A percentile compares a stretch with the other conserved stretches of the same genome.
Conservation (phyloP, 495 filamentous ascomycete genomes). For the Xylaria grammica region DNA sequence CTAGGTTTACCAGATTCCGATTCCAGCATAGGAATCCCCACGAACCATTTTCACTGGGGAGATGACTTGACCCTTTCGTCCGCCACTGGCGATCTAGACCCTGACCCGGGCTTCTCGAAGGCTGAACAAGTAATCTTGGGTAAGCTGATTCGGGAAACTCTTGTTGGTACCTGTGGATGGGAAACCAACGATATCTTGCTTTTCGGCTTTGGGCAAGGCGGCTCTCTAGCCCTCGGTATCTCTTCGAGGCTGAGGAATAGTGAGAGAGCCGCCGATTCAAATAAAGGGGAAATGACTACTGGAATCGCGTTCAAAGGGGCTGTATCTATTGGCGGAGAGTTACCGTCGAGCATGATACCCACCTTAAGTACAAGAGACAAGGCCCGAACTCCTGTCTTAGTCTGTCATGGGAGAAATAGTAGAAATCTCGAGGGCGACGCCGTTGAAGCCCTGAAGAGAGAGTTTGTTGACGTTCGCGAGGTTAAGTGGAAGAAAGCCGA, state of each 20-base stretch:
- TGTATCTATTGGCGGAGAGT: conserved; percentile 76
- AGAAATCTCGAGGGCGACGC: conserved; percentile 66
- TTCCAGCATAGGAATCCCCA: conserved; percentile 15
- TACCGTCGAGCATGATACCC: conserved; percentile 61
- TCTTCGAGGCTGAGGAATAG: conserved; percentile 46
- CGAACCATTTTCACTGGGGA: conserved; percentile 79
- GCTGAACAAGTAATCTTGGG: conserved; percentile 56
- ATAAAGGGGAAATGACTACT: conserved; percentile 6
- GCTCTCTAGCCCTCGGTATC: conserved; percentile 71
- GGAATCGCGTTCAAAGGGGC: conserved; percentile 59
- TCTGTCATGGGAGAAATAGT: conserved; percentile 70
- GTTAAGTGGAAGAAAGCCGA: conserved; percentile 73
- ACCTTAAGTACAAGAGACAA: conserved; percentile 51
- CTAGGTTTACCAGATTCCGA: conserved; percentile 49
- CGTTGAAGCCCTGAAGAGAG: conserved; percentile 64
- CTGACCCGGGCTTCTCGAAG: conserved; percentile 76
- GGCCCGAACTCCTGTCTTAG: conserved; percentile 72
- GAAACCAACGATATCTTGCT: conserved; percentile 70
- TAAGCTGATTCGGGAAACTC: conserved; percentile 61
- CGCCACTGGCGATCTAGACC: conserved; percentile 68
- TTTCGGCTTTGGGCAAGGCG: conserved; percentile 89
- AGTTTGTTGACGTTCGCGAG: conserved; percentile 75
- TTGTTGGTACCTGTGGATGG: conserved; percentile 76
- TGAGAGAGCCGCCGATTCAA: conserved; percentile 36
- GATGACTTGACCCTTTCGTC: conserved; percentile 79